phyloP scores from a whole-genome alignment of 2,329 filamentous ascomycete genomes.

The Ophiostoma perfectum region DNA sequence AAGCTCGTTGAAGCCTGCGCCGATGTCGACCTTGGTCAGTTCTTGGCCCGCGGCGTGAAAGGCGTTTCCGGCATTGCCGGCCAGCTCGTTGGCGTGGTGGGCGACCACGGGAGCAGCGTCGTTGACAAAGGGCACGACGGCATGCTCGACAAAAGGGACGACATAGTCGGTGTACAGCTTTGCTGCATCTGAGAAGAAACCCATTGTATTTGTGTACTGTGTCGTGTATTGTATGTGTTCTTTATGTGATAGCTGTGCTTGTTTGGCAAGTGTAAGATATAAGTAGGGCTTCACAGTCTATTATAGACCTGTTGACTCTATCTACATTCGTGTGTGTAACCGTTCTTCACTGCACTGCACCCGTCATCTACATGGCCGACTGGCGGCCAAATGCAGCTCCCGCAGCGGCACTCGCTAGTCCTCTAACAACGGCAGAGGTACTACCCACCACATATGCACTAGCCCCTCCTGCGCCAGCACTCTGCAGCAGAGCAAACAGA shows the following conservation, averaged over 20 bases:
- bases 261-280: too few relatives aligned
- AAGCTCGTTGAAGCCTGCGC: background rate
- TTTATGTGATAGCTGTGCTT: too few relatives aligned
- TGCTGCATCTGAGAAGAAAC: background rate
- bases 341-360: too few relatives aligned
- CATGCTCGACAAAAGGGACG: background rate
- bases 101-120: background rate
- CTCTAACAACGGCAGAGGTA: too few relatives aligned
- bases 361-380: too few relatives aligned
- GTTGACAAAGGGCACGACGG: background rate
- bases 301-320: too few relatives aligned
- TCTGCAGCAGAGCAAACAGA: background rate
- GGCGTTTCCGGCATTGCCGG: background rate
- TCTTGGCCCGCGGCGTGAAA: background rate
- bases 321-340: too few relatives aligned
- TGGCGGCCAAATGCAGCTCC: background rate
- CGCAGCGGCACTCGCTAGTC: background rate
- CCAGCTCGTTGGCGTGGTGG: background rate
- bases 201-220: background rate
- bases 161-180: background rate
- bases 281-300: too few relatives aligned
- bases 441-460: background rate
- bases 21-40: too few relatives aligned
- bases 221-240: background rate
- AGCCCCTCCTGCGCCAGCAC: background rate